Evolutionary conservation across 352 stramenopile genomes (phyloP).

Genomic region (Globisporangium abappressorium): DNA sequence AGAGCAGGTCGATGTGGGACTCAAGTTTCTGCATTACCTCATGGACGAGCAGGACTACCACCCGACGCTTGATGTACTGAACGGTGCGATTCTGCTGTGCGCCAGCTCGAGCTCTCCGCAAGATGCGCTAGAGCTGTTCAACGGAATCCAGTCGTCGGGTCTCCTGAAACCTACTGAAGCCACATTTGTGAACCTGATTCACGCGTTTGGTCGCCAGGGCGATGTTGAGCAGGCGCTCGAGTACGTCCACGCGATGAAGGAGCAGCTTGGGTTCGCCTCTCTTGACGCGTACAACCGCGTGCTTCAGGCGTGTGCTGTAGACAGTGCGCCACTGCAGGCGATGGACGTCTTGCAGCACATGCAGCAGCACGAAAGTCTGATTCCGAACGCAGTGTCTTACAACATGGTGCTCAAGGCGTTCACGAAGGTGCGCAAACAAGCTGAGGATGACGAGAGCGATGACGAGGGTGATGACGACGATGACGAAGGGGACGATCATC

Average conservation of each 20-base stretch:
- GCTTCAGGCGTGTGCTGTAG: conserved; percentile 50
- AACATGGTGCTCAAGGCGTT: conserved; percentile 60
- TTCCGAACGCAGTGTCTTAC: conserved; percentile 46
- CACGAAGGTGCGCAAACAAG: conserved; percentile 23
- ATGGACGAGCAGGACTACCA: conserved; percentile 38
- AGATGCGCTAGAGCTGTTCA: conserved; percentile 47
- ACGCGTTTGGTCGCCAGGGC: conserved; percentile 45
- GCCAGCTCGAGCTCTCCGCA: conserved; percentile 43
- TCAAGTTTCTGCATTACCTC: conserved; percentile 64
- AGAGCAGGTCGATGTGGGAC: conserved; percentile 44
- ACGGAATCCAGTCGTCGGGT: conserved; percentile 42
- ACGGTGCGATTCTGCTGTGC: conserved; percentile 48
- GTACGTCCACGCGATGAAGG: conserved; percentile 40
- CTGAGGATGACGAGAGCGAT: conserved; percentile 17
- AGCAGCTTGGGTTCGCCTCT: conserved; percentile 35
- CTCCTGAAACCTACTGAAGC: conserved; percentile 30
- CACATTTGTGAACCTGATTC: conserved; percentile 49
- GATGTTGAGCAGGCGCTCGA: conserved; percentile 42
- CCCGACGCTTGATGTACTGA: conserved; percentile 45
- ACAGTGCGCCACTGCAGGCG: conserved; percentile 31
- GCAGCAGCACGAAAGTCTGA: conserved; percentile 20
- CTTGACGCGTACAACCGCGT: conserved; percentile 54
- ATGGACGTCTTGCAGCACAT: conserved; percentile 46
- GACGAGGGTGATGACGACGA: conserved; percentile 20
- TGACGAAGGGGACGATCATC: conserved; percentile 16